phyloP scores from a whole-genome alignment of 2,329 filamentous ascomycete genomes.

The Colletotrichum lini region DNA sequence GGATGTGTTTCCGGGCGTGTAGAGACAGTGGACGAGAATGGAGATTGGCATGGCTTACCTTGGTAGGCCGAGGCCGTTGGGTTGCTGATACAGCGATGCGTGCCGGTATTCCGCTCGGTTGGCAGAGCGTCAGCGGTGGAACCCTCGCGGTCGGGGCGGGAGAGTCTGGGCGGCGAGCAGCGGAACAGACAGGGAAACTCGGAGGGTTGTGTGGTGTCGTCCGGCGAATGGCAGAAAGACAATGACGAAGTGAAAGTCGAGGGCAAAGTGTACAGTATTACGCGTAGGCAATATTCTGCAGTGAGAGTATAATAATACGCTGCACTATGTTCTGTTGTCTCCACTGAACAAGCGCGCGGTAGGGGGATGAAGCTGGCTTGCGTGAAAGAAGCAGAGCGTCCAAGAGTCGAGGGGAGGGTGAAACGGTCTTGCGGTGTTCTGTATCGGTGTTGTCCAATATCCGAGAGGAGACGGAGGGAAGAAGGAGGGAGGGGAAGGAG shows the following conservation, averaged over 20 bases:
- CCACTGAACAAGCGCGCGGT: conserved; percentile 43
- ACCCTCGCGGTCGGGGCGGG: conserved; percentile 33
- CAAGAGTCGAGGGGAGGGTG: conserved; percentile 2
- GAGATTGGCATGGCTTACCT: conserved; percentile 38
- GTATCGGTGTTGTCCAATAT: background rate
- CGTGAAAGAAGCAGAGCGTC: conserved; percentile 5
- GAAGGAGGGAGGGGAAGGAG: background rate
- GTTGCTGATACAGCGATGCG: background rate
- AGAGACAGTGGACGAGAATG: background rate
- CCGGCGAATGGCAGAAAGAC: too few relatives aligned
- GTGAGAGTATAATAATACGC: too few relatives aligned
- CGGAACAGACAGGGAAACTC: background rate
- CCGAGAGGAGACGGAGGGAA: background rate
- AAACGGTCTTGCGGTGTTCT: conserved; percentile 5
- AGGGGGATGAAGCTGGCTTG: conserved; percentile 20
- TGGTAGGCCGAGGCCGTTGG: conserved; percentile 30
- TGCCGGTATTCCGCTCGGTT: conserved; percentile 38
- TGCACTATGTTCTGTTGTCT: background rate
- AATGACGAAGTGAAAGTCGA: too few relatives aligned
- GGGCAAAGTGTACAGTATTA: too few relatives aligned
- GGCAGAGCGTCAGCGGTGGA: conserved; percentile 35
- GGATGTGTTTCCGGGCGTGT: background rate
- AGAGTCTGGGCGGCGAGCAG: conserved; percentile 30
- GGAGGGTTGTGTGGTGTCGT: too few relatives aligned
- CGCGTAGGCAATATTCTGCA: too few relatives aligned